Percentiles rank a stretch among this genome's conserved stretches.
phyloP scores from a whole-genome alignment of 2,329 filamentous ascomycete genomes.

The Balansia obtecta region DNA sequence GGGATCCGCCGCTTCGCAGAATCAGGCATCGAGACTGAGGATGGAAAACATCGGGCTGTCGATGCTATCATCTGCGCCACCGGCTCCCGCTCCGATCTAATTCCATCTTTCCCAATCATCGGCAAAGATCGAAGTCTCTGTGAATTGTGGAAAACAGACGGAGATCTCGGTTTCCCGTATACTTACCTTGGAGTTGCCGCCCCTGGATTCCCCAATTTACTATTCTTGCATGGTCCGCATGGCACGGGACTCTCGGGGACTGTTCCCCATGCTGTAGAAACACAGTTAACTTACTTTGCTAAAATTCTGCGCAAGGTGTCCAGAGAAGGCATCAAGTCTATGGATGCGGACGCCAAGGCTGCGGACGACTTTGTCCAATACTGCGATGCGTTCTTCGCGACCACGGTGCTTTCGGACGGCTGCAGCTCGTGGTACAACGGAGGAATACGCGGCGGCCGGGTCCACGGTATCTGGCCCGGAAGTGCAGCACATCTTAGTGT shows the following conservation, averaged over 20 bases:
- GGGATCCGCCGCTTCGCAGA: conserved; percentile 45
- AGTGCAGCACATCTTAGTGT: conserved; percentile 50
- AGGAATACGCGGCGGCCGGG: conserved; percentile 44
- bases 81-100: conserved; percentile 47
- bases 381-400: conserved; percentile 41
- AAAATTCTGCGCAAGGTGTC: conserved; percentile 55
- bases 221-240: conserved; percentile 52
- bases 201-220: conserved; percentile 54
- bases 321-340: conserved; percentile 51
- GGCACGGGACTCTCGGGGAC: conserved; percentile 49
- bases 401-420: conserved; percentile 44
- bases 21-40: conserved; percentile 46
- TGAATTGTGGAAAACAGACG: conserved; percentile 42
- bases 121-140: conserved; percentile 41
- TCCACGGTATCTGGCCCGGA: conserved; percentile 60
- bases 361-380: conserved; percentile 53
- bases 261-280: conserved; percentile 55
- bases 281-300: conserved; percentile 50
- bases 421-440: conserved; percentile 66
- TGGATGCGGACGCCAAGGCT: conserved; percentile 43
- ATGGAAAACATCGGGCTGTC: conserved; percentile 43
- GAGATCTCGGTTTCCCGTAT: conserved; percentile 49
- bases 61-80: conserved; percentile 59
- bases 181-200: conserved; percentile 53
- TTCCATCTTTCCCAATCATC: conserved; percentile 47